These are phyloP conservation scores for Trichoderma asperelloides DNA, from an alignment of 495 filamentous ascomycete genomes.

Conservation along the genomic window DNA sequence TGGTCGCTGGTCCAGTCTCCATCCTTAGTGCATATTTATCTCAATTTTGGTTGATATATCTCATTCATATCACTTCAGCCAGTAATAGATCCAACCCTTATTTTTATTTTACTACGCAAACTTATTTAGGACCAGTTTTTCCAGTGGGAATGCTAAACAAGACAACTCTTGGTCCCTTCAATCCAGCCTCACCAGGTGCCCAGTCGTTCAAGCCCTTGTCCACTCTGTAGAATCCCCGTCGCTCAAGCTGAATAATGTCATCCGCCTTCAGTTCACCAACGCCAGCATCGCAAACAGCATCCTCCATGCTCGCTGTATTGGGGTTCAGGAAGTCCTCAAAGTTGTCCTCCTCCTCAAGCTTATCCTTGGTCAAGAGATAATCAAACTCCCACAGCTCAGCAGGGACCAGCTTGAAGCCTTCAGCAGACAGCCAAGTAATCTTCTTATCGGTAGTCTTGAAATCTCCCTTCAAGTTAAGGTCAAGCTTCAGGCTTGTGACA, in stretches of 20 bases:
- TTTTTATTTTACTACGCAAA: neutral
- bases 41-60: too few relatives aligned
- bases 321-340: constrained; percentile 73
- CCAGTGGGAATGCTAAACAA: constrained; percentile 74
- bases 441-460: constrained; percentile 94
- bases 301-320: constrained; percentile 65
- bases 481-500: constrained; percentile 61
- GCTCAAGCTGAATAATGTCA: constrained; percentile 90
- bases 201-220: constrained; percentile 47
- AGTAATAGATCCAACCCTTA: neutral
- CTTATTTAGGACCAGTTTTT: constrained; percentile 6
- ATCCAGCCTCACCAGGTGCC: constrained; percentile 32
- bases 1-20: too few relatives aligned
- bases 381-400: constrained; percentile 88
- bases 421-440: constrained; percentile 76
- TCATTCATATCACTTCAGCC: neutral
- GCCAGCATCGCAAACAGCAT: constrained; percentile 72
- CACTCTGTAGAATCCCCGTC: constrained; percentile 81
- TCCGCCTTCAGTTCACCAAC: constrained; percentile 64
- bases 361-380: constrained; percentile 86
- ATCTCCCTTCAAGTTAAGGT: constrained; percentile 79
- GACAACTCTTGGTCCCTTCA: constrained; percentile 54
- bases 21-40: too few relatives aligned
- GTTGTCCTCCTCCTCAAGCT: constrained; percentile 70
- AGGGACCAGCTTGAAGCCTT: constrained; percentile 65